phyloP scores from a whole-genome alignment of 1,284 basidiomycete genomes.

The Sparassis latifolia region DNA sequence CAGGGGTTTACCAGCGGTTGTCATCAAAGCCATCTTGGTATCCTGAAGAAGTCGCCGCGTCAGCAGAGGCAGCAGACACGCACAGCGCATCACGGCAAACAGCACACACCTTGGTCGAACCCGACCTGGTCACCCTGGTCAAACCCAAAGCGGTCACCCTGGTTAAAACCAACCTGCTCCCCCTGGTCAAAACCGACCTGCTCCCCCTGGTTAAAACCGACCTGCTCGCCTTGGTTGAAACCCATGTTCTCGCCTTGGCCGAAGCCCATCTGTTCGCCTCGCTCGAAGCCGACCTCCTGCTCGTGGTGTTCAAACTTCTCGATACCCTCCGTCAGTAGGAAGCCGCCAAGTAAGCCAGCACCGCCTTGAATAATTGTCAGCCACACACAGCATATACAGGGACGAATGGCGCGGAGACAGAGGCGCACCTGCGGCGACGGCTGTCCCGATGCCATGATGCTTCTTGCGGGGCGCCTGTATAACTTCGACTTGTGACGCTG shows the following conservation, averaged over 20 bases:
- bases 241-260: not conserved
- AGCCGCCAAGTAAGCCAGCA: constrained; percentile 54
- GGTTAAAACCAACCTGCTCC: not conserved
- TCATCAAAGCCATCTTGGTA: no score
- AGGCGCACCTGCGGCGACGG: constrained; percentile 32
- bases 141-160: not conserved
- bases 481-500: constrained; percentile 19
- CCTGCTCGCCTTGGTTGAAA: not conserved
- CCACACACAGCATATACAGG: not conserved
- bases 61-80: no score
- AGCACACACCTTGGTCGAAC: no score
- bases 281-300: constrained; percentile 14
- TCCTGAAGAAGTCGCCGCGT: no score
- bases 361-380: constrained; percentile 31
- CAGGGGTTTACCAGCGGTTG: no score
- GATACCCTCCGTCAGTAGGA: constrained; percentile 43
- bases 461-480: constrained; percentile 31
- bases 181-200: not conserved
- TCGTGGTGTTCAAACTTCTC: constrained; percentile 37
- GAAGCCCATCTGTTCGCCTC: constrained; percentile 12
- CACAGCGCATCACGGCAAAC: no score
- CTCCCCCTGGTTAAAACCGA: not conserved
- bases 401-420: not conserved
- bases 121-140: not conserved
- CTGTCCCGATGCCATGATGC: constrained; percentile 37